phyloP scores from a whole-genome alignment of 176 grass and related monocot species.

The Rhipidocladum racemiflorum region DNA sequence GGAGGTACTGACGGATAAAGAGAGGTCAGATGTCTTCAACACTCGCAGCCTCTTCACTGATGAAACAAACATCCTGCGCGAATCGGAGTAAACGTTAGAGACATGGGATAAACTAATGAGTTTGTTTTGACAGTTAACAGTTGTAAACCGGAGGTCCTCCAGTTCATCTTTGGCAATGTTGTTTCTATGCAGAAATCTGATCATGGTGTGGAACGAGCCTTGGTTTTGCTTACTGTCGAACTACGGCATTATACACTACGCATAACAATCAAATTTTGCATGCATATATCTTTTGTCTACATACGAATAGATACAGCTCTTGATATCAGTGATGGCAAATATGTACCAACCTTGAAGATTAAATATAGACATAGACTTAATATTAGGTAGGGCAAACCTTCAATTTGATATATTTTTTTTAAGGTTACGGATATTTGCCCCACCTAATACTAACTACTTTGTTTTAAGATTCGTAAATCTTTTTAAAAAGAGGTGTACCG shows the following conservation, averaged over 20 bases:
- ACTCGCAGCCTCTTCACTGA: constrained; percentile 68
- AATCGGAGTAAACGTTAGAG: background rate
- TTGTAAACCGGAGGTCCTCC: background rate
- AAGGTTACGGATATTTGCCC: no score
- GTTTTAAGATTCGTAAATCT: no score
- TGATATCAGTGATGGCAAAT: no score
- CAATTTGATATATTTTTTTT: no score
- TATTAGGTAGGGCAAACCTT: no score
- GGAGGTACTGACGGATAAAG: constrained; percentile 44
- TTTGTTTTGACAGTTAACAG: background rate
- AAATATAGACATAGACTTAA: no score
- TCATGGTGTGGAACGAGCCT: background rate
- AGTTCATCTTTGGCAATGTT: background rate
- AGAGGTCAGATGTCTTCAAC: constrained; percentile 58
- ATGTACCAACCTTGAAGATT: no score
- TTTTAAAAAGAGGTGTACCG: no score
- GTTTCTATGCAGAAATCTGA: background rate
- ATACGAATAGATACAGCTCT: background rate
- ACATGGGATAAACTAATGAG: background rate
- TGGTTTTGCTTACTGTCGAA: background rate
- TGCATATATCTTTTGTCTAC: background rate
- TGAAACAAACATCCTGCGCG: constrained; percentile 63
- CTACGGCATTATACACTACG: background rate
- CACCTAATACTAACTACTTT: no score
- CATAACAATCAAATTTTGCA: background rate